Percentiles rank a stretch among this genome's conserved stretches.
Conservation (phyloP, 2,329 filamentous ascomycete genomes). For the Xylaria sp. region DNA sequence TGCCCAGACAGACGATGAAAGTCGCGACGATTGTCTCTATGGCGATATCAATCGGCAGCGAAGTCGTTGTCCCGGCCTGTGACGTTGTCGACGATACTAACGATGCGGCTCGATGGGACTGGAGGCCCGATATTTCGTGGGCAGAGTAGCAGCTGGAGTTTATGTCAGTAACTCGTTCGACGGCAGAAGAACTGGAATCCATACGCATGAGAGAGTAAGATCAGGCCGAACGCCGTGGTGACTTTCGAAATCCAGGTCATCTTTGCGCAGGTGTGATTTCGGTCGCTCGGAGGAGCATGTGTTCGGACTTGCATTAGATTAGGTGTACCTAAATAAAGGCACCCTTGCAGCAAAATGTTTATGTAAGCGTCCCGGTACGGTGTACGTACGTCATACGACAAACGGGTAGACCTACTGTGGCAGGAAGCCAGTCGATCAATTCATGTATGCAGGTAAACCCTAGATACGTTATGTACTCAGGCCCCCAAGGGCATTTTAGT, state of each 20-base stretch:
- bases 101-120: conserved; percentile 56
- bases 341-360: no score
- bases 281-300: background rate
- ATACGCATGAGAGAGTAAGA: conserved; percentile 87
- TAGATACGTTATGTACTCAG: background rate
- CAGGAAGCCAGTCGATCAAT: no score
- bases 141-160: conserved; percentile 85
- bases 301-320: background rate
- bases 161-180: background rate
- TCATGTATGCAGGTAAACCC: no score
- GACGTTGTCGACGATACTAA: conserved; percentile 49
- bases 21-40: conserved; percentile 84
- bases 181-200: conserved; percentile 37
- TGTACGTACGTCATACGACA: no score
- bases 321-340: background rate
- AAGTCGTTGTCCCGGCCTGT: conserved; percentile 44
- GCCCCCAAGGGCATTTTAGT: background rate
- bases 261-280: conserved; percentile 16
- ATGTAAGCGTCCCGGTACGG: no score
- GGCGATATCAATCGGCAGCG: conserved; percentile 81
- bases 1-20: conserved; percentile 77
- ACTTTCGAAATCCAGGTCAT: conserved; percentile 76
- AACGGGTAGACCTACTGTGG: no score
- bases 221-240: conserved; percentile 72
- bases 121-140: conserved; percentile 83